Evolutionary conservation across 2,329 filamentous ascomycete species (phyloP).

Genomic region (Hortaea werneckii): DNA sequence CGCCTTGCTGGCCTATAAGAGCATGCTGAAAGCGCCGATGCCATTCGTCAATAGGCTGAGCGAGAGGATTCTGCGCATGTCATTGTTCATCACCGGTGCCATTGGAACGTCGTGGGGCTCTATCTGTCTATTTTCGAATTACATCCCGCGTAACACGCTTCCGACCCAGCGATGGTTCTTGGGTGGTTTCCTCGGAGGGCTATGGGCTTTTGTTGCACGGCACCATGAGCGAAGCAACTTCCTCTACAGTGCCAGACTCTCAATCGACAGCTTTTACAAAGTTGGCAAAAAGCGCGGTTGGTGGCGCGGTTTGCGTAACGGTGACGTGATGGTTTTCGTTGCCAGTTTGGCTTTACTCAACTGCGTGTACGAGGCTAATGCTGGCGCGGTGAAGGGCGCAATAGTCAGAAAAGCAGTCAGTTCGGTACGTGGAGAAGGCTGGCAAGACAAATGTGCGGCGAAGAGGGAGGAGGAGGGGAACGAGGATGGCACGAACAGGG

Average conservation of each 20-base stretch:
- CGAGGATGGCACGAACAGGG: not conserved
- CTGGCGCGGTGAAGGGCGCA: slow-evolving; percentile 55
- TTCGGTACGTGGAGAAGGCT: slow-evolving; percentile 66
- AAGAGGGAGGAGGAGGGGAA: slow-evolving; percentile 6
- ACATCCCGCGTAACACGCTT: slow-evolving; percentile 63
- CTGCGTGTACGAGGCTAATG: slow-evolving; percentile 63
- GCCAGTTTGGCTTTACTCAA: slow-evolving; percentile 68
- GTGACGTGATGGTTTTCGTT: slow-evolving; percentile 78
- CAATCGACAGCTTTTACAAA: slow-evolving; percentile 79
- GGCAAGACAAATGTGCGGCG: slow-evolving; percentile 48
- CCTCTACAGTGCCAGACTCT: slow-evolving; percentile 67
- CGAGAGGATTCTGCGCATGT: slow-evolving; percentile 60
- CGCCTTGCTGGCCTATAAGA: slow-evolving; percentile 57
- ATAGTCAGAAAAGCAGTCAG: slow-evolving; percentile 62
- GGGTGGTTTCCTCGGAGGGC: slow-evolving; percentile 71
- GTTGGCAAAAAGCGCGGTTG: slow-evolving; percentile 82
- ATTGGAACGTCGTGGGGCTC: slow-evolving; percentile 80
- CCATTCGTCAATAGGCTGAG: slow-evolving; percentile 56
- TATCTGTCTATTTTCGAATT: slow-evolving; percentile 77
- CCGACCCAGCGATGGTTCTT: slow-evolving; percentile 83
- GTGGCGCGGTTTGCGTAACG: slow-evolving; percentile 74
- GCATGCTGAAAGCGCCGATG: slow-evolving; percentile 60
- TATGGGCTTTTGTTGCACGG: slow-evolving; percentile 73
- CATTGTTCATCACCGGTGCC: slow-evolving; percentile 69
- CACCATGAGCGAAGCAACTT: slow-evolving; percentile 57